phyloP scores from a whole-genome alignment of 495 filamentous ascomycete species.

The Chaetomium cochliodes region DNA sequence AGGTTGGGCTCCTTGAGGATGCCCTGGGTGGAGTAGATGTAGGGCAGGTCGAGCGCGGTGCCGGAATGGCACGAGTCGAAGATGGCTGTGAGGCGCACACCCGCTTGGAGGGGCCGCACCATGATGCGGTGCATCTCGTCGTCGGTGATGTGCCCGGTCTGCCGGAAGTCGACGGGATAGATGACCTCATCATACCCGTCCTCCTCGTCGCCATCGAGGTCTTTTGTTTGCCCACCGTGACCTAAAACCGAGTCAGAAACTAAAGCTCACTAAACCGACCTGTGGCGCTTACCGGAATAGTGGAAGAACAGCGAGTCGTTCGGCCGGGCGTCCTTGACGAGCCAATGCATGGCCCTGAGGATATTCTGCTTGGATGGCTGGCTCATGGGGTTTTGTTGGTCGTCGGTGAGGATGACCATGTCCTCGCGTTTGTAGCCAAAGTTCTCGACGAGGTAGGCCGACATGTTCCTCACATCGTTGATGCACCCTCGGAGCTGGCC shows the following conservation, averaged over 20 bases:
- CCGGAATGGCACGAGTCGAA: slow-evolving; percentile 99
- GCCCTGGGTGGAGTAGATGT: slow-evolving; percentile 93
- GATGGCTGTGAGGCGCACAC: slow-evolving; percentile 92
- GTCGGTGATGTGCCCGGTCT: slow-evolving; percentile 90
- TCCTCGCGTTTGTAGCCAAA: slow-evolving; percentile 95
- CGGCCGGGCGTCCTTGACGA: slow-evolving; percentile 89
- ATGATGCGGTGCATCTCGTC: slow-evolving; percentile 99
- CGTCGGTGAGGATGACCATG: slow-evolving; percentile 97
- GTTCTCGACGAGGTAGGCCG: slow-evolving; percentile 80
- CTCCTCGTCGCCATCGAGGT: slow-evolving; percentile 90
- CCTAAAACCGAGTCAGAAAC: slow-evolving; percentile 48
- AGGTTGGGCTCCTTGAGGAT: slow-evolving; percentile 97
- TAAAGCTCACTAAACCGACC: not conserved
- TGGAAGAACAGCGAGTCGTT: slow-evolving; percentile 99
- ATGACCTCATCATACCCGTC: slow-evolving; percentile 98
- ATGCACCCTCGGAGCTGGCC: slow-evolving; percentile 94
- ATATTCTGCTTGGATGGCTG: slow-evolving; percentile 97
- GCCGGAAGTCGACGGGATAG: slow-evolving; percentile 92
- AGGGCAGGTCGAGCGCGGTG: slow-evolving; percentile 91
- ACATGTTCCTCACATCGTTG: slow-evolving; percentile 99
- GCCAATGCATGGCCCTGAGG: slow-evolving; percentile 95
- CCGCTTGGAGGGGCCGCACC: slow-evolving; percentile 76
- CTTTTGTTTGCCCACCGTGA: slow-evolving; percentile 95
- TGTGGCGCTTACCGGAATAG: slow-evolving; percentile 72
- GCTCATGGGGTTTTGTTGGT: slow-evolving; percentile 95